Evolutionary conservation across 371 early-diverging fungal genomes (phyloP), one percentile per base, ranked within the genome.

Genomic region (Chytridiales sp.): DNA sequence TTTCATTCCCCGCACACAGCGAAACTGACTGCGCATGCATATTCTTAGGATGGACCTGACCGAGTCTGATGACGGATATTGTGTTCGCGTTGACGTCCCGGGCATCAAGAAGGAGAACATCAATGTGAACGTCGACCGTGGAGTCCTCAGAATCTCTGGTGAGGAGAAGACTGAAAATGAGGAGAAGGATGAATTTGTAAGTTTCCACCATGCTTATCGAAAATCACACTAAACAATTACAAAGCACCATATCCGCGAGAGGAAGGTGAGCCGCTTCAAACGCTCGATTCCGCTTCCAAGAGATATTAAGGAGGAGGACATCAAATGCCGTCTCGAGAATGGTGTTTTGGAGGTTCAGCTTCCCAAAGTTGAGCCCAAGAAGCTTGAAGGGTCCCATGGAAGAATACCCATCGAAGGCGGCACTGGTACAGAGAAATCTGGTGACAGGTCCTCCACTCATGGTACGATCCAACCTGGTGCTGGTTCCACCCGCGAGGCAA

Each of bases 311-410:
- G 41, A 58, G 30, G 78, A 79, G 15, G 66, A 75, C 2, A 76
- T 80, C 43, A 57, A 72, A 15, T 85, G 84, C 54, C 76, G 72
- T 29, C 81, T 78, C 59, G 59, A 81, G 8, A 64, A 85, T 47
- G 87, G 87, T 26, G 77, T 85, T 8, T 68, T 87, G 47, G 59
- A 68, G 46, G 61, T 87, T 9, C 58, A 49, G 34, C 58, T 85
- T 50, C 78, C 84, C 17, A 86, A 85, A n/a, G n/a, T n/a, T n/a
- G n/a, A n/a, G n/a, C n/a, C n/a, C n/a, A n/a, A n/a, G n/a, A n/a
- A n/a, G n/a, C n/a, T n/a, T n/a, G n/a, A n/a, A n/a, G n/a, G n/a
- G n/a, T n/a, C n/a, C n/a, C n/a, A n/a, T n/a, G n/a, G n/a, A n/a
- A n/a, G n/a, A n/a, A n/a, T n/a, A n/a, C n/a, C n/a, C n/a, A n/a